phyloP scores from a whole-genome alignment of 2,329 filamentous ascomycete genomes.

The Colletotrichum sp. region DNA sequence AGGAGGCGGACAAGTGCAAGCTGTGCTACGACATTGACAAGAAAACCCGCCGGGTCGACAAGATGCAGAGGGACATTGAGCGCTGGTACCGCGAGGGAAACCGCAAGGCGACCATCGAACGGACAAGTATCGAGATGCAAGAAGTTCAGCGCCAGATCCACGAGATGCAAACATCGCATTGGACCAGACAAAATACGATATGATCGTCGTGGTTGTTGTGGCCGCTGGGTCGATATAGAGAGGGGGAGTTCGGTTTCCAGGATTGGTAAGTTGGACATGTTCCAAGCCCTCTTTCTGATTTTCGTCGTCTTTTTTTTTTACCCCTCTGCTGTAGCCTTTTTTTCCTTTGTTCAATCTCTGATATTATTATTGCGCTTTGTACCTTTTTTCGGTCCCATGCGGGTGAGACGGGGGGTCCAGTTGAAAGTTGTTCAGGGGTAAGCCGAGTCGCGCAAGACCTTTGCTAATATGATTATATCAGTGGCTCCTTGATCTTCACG shows the following conservation, averaged over 20 bases:
- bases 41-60: slow-evolving; percentile 76
- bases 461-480: slow-evolving; percentile 13
- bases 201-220: background rate
- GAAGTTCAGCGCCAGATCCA: slow-evolving; percentile 67
- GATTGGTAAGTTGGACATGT: slow-evolving; percentile 1
- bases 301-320: background rate
- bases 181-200: slow-evolving; percentile 41
- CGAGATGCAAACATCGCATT: slow-evolving; percentile 46
- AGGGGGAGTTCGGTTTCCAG: background rate
- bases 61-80: slow-evolving; percentile 75
- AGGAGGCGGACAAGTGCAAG: slow-evolving; percentile 72
- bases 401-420: background rate
- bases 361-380: background rate
- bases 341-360: background rate
- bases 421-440: slow-evolving; percentile 5
- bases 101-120: slow-evolving; percentile 74
- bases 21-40: slow-evolving; percentile 89
- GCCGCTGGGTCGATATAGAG: background rate
- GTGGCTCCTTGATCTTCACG: background rate
- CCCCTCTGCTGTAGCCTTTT: background rate
- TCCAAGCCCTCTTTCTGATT: background rate
- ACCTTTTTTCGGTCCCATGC: background rate
- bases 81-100: slow-evolving; percentile 82
- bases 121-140: slow-evolving; percentile 71
- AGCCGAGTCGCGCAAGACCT: background rate